Conservation (phyloP, 2,329 filamentous ascomycete genomes). For the Epichloe sp. region DNA sequence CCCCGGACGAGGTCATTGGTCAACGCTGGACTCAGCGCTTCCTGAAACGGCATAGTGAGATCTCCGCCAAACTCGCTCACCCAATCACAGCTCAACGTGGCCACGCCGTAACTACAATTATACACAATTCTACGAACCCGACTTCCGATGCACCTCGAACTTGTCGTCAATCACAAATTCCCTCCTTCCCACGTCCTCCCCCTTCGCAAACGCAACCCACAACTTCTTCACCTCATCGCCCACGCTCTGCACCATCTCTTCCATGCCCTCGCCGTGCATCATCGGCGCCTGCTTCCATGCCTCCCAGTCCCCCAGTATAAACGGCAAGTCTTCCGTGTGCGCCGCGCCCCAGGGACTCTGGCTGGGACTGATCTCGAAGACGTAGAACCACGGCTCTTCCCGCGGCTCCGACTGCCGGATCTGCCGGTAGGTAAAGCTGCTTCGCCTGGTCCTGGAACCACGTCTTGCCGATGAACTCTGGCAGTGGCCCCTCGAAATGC, state of each 20-base stretch:
- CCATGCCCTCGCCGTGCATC: constrained; percentile 3
- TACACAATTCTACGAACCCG: no score
- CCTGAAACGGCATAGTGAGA: no score
- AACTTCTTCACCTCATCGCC: not conserved
- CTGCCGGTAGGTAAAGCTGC: no score
- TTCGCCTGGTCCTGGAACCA: no score
- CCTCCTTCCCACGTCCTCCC: not conserved
- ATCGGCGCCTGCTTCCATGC: constrained; percentile 11
- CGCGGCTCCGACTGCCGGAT: not conserved
- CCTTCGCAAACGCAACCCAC: no score
- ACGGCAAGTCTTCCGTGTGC: constrained; percentile 10
- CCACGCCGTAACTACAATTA: no score
- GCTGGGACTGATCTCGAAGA: constrained; percentile 3
- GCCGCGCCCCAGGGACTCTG: constrained; percentile 5
- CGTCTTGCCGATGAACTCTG: no score
- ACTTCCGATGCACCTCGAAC: not conserved
- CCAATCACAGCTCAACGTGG: no score
- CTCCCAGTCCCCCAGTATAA: not conserved
- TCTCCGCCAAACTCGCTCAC: no score
- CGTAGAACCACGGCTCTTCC: constrained; percentile 5
- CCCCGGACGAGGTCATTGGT: no score
- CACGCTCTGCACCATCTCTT: constrained; percentile 4
- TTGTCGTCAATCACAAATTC: constrained; percentile 1
- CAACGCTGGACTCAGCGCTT: no score
- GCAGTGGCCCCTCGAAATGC: no score